Percentiles rank a stretch among this genome's conserved stretches.
phyloP scores from a whole-genome alignment of 495 filamentous ascomycete species.

The Aspergillus panamensis region DNA sequence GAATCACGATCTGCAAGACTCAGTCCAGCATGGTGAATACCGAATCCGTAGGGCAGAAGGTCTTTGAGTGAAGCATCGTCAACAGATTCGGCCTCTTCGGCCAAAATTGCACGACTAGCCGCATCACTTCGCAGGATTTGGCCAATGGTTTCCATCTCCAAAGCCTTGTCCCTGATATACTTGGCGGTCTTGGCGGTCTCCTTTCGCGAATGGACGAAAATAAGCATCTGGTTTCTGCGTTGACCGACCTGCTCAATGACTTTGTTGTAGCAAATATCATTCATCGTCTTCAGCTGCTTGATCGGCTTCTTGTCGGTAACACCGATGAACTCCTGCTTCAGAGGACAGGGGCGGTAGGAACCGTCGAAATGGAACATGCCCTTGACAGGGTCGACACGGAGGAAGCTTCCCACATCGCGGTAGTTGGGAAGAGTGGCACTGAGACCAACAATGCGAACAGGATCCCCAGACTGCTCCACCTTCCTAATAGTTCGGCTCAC shows the following conservation, averaged over 20 bases:
- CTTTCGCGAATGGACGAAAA: slow-evolving; percentile 97
- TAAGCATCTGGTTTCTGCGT: slow-evolving; percentile 92
- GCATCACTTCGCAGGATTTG: slow-evolving; percentile 93
- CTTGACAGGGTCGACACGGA: slow-evolving; percentile 81
- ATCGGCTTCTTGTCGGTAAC: slow-evolving; percentile 98
- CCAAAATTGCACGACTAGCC: slow-evolving; percentile 81
- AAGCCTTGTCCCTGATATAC: slow-evolving; percentile 91
- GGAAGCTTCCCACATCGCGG: slow-evolving; percentile 91
- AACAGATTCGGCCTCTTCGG: slow-evolving; percentile 78
- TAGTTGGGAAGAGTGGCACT: slow-evolving; percentile 97
- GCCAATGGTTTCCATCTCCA: slow-evolving; percentile 94
- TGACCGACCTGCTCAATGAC: slow-evolving; percentile 93
- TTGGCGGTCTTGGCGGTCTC: slow-evolving; percentile 97
- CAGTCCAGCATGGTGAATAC: slow-evolving; percentile 98
- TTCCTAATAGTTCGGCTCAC: slow-evolving; percentile 90
- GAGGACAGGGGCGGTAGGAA: slow-evolving; percentile 85
- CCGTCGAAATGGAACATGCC: slow-evolving; percentile 96
- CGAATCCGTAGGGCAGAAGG: slow-evolving; percentile 91
- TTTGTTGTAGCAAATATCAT: slow-evolving; percentile 97
- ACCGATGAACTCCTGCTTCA: slow-evolving; percentile 96
- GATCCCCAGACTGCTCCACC: slow-evolving; percentile 88
- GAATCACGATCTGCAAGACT: slow-evolving; percentile 87
- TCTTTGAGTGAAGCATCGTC: slow-evolving; percentile 89
- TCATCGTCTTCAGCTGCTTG: slow-evolving; percentile 99
- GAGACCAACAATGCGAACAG: slow-evolving; percentile 85